Evolutionary conservation across 1,139 yeast genomes (phyloP).

Genomic region (Spathaspora sp.): DNA sequence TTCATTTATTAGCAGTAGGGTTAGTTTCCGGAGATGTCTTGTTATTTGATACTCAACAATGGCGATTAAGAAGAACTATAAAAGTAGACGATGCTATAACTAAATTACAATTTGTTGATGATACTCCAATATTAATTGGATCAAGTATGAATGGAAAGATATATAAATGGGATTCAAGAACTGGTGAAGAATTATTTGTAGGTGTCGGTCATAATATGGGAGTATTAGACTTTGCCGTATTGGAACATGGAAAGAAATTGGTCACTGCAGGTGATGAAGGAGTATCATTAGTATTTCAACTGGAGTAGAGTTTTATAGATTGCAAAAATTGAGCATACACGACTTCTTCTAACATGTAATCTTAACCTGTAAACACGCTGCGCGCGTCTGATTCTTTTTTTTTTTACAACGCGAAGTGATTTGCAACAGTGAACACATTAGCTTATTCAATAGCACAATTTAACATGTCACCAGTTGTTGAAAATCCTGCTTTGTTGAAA

Average conservation of each 20-base stretch:
- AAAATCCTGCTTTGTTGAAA: constrained; percentile 15
- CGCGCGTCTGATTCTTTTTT: background rate
- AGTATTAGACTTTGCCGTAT: constrained; percentile 72
- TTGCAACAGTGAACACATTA: background rate
- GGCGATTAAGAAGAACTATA: constrained; percentile 79
- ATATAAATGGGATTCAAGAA: constrained; percentile 86
- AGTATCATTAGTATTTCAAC: constrained; percentile 68
- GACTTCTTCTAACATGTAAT: background rate
- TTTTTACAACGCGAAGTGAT: background rate
- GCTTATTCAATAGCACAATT: background rate
- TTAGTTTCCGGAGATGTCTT: constrained; percentile 84
- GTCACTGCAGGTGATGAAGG: constrained; percentile 99
- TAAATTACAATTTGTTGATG: constrained; percentile 63
- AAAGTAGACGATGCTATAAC: constrained; percentile 82
- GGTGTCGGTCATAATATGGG: constrained; percentile 96
- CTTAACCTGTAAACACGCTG: background rate
- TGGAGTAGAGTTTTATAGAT: constrained; percentile 8
- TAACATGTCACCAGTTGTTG: background rate
- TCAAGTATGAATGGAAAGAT: constrained; percentile 84
- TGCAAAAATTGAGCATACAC: background rate
- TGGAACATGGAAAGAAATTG: constrained; percentile 63
- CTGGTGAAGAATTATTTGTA: constrained; percentile 70
- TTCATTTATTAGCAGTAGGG: constrained; percentile 74
- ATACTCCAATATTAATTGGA: constrained; percentile 60
- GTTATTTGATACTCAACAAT: constrained; percentile 77